These are phyloP conservation scores for Leccinum aurantiacum DNA, from an alignment of 768 basidiomycete genomes.

Conservation along the genomic window DNA sequence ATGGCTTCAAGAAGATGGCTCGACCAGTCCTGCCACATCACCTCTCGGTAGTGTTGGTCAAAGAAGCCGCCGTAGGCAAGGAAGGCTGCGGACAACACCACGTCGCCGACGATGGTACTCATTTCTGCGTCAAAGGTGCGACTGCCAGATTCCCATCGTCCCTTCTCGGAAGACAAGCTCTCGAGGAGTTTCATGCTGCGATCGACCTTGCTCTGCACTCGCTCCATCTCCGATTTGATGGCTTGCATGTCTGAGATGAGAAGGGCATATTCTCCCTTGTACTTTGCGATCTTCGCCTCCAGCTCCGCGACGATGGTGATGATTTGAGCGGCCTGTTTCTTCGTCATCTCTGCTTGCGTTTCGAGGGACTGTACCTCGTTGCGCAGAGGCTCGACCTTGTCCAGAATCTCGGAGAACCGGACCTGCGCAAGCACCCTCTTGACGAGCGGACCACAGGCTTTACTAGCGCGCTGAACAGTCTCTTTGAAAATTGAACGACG, in stretches of 20 bases:
- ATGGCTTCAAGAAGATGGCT: slow-evolving; percentile 85
- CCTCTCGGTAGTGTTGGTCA: slow-evolving; percentile 96
- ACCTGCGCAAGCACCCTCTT: slow-evolving; percentile 99
- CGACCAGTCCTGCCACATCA: slow-evolving; percentile 96
- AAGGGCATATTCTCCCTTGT: slow-evolving; percentile 96
- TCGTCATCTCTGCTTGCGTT: slow-evolving; percentile 90
- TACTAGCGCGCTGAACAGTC: slow-evolving; percentile 90
- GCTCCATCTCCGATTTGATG: slow-evolving; percentile 97
- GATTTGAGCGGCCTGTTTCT: slow-evolving; percentile 88
- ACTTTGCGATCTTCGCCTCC: slow-evolving; percentile 86
- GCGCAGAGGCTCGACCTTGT: slow-evolving; percentile 94
- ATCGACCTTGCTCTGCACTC: slow-evolving; percentile 95
- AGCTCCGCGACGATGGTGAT: slow-evolving; percentile 91
- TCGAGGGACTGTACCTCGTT: slow-evolving; percentile 95
- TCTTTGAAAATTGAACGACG: slow-evolving; percentile 86
- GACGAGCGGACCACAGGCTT: slow-evolving; percentile 95
- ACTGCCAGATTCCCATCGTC: slow-evolving; percentile 93
- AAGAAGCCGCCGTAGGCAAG: slow-evolving; percentile 98
- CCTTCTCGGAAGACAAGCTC: slow-evolving; percentile 91
- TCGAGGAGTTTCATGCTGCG: slow-evolving; percentile 94
- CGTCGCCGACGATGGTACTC: slow-evolving; percentile 98
- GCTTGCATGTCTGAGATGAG: slow-evolving; percentile 96
- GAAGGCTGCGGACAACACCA: slow-evolving; percentile 93
- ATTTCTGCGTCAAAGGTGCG: slow-evolving; percentile 96
- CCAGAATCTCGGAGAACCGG: slow-evolving; percentile 93